These are phyloP conservation scores for Pilaira anomala DNA, from an alignment of 192 early-diverging fungal genomes.

Conservation along the genomic window DNA sequence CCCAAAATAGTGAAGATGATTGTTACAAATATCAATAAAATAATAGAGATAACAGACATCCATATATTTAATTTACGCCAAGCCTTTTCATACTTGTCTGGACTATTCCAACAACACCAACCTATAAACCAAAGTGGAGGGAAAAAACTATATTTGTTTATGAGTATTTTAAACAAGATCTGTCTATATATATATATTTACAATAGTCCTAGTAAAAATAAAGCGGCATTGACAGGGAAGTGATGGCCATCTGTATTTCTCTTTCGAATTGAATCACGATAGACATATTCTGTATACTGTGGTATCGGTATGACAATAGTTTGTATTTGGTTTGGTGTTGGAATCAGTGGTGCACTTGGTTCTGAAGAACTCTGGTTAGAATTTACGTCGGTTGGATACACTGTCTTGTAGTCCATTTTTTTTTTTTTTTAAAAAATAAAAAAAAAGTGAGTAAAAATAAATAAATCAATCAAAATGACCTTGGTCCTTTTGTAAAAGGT, in stretches of 20 bases:
- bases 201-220: conserved; percentile 9
- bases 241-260: neutral
- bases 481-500: no score
- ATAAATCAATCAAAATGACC: no score
- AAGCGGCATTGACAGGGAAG: conserved; percentile 1
- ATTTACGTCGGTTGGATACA: no score
- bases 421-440: no score
- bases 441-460: no score
- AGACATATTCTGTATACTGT: no score
- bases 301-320: no score
- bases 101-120: neutral
- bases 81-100: neutral
- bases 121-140: conserved; percentile 11
- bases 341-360: no score
- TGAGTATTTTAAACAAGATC: neutral
- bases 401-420: no score
- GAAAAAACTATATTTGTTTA: neutral
- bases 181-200: neutral
- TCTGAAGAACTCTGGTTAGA: no score
- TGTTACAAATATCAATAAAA: conserved; percentile 4
- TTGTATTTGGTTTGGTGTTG: no score
- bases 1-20: conserved; percentile 6
- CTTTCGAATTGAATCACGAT: no score
- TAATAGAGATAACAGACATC: conserved; percentile 13
- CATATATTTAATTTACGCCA: conserved; percentile 4